Evolutionary conservation across 2,329 filamentous ascomycete species (phyloP).

Genomic region (Neopestalotiopsis sp.): DNA sequence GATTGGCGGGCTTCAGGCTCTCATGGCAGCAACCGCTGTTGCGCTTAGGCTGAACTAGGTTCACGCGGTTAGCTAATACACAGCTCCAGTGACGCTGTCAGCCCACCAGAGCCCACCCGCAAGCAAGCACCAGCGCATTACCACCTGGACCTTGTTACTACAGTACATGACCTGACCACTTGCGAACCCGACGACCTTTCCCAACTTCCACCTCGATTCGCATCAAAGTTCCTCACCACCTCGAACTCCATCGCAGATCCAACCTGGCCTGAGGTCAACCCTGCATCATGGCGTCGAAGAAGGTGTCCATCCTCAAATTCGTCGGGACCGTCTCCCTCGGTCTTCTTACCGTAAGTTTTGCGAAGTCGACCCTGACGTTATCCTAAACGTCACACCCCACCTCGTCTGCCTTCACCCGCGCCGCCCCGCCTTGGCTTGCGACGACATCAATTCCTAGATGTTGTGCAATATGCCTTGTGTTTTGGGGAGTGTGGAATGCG

Average conservation of each 20-base stretch:
- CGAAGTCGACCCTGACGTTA: constrained; percentile 9
- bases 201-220: background rate
- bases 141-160: background rate
- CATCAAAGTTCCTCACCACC: constrained; percentile 18
- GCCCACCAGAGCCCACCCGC: constrained; percentile 1
- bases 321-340: constrained; percentile 90
- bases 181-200: background rate
- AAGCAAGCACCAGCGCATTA: background rate
- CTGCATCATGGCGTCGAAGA: constrained; percentile 65
- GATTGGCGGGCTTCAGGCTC: constrained; percentile 1
- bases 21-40: background rate
- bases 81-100: background rate
- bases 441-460: background rate
- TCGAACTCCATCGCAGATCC: constrained; percentile 14
- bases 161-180: constrained; percentile 3
- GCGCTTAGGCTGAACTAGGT: background rate
- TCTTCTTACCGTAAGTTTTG: constrained; percentile 75
- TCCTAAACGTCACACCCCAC: constrained; percentile 4
- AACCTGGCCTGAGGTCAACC: constrained; percentile 16
- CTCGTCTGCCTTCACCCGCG: constrained; percentile 7
- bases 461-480: background rate
- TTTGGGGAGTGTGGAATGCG: background rate
- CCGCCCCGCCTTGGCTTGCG: background rate
- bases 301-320: constrained; percentile 85
- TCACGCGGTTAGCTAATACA: background rate